Base-by-base conservation (phyloP, 2,329 filamentous ascomycete genomes). In the Verticillium zaregamsianum region DNA sequence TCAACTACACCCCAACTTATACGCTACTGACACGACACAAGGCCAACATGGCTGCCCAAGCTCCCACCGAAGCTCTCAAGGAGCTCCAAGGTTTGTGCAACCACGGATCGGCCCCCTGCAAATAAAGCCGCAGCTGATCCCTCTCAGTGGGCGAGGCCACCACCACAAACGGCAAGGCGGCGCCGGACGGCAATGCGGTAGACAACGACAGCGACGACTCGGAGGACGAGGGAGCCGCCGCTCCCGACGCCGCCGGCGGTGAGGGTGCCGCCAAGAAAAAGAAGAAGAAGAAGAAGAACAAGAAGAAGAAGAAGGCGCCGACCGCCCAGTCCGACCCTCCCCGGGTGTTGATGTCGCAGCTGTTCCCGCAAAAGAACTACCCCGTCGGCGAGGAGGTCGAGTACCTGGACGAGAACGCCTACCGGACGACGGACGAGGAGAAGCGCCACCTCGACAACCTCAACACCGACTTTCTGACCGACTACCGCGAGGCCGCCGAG, bases 401-500 rank as follows among this genome's bases (percentile, higher is more conserved):
- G 67, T 96, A 96, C 76, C 76, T 81, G 64, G 82, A 92, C 71
- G 91, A 94, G 68, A 95, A 95, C 73, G 76, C 83, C 49, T 91
- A 88, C 74, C 87, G 92, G 62, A 95, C 90, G 3, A 96, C 92
- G 14, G 87, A 82, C 74, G 92, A 94, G 75, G 92, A 96, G 80
- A 93, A 93, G 79, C 86, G 91, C 59, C 87, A 94, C 70, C 82
- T 93, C 60, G 90, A 93, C 74, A 90, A 90, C 70, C 63, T 66
- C 37, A 66, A 66, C 64, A 65, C 49, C 58, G 90, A 94, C 67
- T 94, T 92, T 79, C 77, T 96, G 59, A 82, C 84, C 63, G 92
- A 96, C 71, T 96, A 93, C 74, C 88, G 92, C 64, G 86, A 93
- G 69, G 92, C 87, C 56, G 91, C 92, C n/a, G 92, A 96, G 77